Evolutionary conservation across 495 filamentous ascomycete genomes (phyloP), one percentile per base, ranked within the genome.

Genomic region (Talaromyces borbonicus): DNA sequence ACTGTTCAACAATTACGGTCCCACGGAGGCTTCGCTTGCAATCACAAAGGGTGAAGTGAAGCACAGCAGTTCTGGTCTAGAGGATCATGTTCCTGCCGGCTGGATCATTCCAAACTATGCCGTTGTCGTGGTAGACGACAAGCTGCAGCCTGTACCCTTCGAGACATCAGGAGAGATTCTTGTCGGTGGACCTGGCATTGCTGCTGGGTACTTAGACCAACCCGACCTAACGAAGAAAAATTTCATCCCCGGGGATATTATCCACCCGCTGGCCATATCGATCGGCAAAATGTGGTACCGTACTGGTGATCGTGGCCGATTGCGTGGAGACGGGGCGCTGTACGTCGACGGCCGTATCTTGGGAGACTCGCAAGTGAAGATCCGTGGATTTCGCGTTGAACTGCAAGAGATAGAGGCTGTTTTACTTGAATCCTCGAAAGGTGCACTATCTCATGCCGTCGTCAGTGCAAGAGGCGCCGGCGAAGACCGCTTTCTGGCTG

Each of bases 341-440:
- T 33, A 63, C 0, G 52, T 72, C 29, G 33, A 55, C 0, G 62
- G 63, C 3, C 67, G 75, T 1, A 62, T 73, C 3, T 50, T 39
- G 0, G 72, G 70, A 4, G 48, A 72, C 51, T 65, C 56, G 0
- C 69, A 75, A 47, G 52, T 78, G 26, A 79, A 80, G 52, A 35
- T 77, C 1, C 56, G 67, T 1, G 74, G 75, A 0, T 16, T 73
- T 3, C 71, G 74, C 0, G 66, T 77, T 5, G 73, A 78, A 18
- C n/a, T n/a, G n/a, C n/a, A n/a, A n/a, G n/a, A n/a, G n/a, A n/a
- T n/a, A n/a, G n/a, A n/a, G n/a, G n/a, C n/a, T n/a, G n/a, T n/a
- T n/a, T n/a, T n/a, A n/a, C n/a, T n/a, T n/a, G n/a, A n/a, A n/a
- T n/a, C n/a, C n/a, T n/a, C n/a, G n/a, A n/a, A n/a, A n/a, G n/a